A percentile compares a stretch with the other conserved stretches of the same genome.
Conservation (phyloP, 495 filamentous ascomycete species). For the Achaetomiella virescens region DNA sequence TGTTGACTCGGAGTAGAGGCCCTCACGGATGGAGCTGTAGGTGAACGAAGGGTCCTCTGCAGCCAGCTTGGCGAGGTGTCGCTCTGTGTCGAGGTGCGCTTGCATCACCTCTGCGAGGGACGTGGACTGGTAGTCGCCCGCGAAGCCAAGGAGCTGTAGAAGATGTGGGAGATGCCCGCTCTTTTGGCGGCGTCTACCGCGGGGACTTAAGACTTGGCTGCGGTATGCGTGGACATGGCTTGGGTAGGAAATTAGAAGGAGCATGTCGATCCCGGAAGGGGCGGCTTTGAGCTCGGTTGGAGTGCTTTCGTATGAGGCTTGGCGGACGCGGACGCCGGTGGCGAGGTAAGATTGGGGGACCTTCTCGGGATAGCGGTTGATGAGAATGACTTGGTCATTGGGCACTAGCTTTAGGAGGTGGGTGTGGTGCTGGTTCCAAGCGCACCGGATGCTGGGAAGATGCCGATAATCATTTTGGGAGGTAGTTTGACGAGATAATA, state of each 20-base stretch:
- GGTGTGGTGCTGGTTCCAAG: constrained; percentile 43
- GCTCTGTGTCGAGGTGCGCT: constrained; percentile 59
- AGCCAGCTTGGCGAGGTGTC: constrained; percentile 42
- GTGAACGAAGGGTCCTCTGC: constrained; percentile 19
- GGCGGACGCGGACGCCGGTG: constrained; percentile 30
- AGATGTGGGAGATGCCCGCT: constrained; percentile 56
- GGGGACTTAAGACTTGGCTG: constrained; percentile 20
- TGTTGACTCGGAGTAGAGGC: constrained; percentile 61
- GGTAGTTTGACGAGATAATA: too few species aligned
- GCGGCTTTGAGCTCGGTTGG: constrained; percentile 28
- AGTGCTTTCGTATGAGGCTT: constrained; percentile 39
- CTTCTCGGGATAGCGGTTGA: constrained; percentile 42
- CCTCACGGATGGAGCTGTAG: constrained; percentile 53
- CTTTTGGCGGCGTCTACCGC: constrained; percentile 54
- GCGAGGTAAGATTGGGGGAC: constrained; percentile 20
- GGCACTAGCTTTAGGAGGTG: constrained; percentile 39
- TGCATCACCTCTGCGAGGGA: constrained; percentile 54
- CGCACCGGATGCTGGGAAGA: constrained; percentile 49
- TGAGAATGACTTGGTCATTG: constrained; percentile 36
- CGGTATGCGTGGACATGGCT: constrained; percentile 27
- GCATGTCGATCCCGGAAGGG: constrained; percentile 36
- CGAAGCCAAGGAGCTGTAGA: constrained; percentile 64
- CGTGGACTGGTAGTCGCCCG: constrained; percentile 24
- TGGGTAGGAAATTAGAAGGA: constrained; percentile 50
- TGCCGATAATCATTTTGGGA: constrained; percentile 15